Percentiles rank a stretch among this genome's conserved stretches.
phyloP scores from a whole-genome alignment of 208 protist species.

The Endotrypanum monterogeii region DNA sequence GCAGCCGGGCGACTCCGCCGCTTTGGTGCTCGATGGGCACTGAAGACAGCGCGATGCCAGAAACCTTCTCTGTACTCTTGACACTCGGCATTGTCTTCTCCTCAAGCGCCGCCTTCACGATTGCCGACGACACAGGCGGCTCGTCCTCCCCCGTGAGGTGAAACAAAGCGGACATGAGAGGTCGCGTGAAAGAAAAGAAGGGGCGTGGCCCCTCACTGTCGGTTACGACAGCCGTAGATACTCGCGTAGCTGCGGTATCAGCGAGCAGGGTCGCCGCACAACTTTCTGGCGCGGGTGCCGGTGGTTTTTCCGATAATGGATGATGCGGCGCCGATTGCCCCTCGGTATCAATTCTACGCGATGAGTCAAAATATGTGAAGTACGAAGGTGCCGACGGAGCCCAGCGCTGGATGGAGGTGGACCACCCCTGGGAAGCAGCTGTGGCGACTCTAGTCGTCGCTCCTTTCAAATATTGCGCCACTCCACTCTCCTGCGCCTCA shows the following conservation, averaged over 20 bases:
- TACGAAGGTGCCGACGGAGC: background rate
- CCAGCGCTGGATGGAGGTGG: slow-evolving; percentile 13
- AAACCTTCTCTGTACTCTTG: background rate
- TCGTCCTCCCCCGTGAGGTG: background rate
- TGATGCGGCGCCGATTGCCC: background rate
- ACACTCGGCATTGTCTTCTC: background rate
- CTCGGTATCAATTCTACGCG: background rate
- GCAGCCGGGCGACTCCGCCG: background rate
- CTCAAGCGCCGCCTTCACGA: background rate
- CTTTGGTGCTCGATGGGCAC: background rate
- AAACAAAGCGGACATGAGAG: slow-evolving; percentile 19
- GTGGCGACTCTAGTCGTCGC: slow-evolving; percentile 4
- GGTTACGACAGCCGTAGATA: background rate
- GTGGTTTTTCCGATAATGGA: background rate
- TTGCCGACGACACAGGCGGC: background rate
- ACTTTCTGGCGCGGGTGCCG: background rate
- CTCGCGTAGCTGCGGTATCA: background rate
- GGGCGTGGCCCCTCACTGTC: background rate
- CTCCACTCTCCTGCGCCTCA: background rate
- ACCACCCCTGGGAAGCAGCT: slow-evolving; percentile 13
- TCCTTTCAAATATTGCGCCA: slow-evolving; percentile 5
- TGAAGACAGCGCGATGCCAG: background rate
- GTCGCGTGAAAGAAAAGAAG: slow-evolving; percentile 18
- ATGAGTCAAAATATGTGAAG: background rate
- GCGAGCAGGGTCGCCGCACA: background rate